These are phyloP conservation scores for Aspergillus tanneri DNA, from an alignment of 2,329 filamentous ascomycete genomes.

Conservation along the genomic window DNA sequence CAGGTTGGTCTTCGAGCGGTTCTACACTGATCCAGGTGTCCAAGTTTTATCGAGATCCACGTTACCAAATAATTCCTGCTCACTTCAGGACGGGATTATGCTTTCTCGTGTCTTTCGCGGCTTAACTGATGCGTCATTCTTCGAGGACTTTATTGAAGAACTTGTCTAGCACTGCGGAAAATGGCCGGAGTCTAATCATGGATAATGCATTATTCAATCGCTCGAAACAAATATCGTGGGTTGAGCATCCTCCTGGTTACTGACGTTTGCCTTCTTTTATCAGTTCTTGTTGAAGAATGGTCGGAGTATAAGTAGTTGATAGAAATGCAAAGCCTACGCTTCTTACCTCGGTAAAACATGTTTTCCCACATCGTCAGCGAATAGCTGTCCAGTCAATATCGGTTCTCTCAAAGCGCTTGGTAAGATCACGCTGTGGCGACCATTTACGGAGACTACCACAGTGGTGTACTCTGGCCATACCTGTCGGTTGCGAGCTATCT, in stretches of 20 bases:
- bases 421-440: constrained; percentile 20
- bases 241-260: constrained; percentile 26
- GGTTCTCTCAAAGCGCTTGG: constrained; percentile 24
- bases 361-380: constrained; percentile 18
- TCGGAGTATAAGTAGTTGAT: constrained; percentile 27
- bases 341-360: constrained; percentile 23
- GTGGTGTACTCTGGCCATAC: constrained; percentile 24
- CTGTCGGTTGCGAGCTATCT: constrained; percentile 21
- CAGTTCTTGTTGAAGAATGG: constrained; percentile 2
- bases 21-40: constrained; percentile 23
- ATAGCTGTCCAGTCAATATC: constrained; percentile 25
- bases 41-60: constrained; percentile 21
- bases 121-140: constrained; percentile 28
- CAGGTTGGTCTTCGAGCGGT: constrained; percentile 32
- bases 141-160: constrained; percentile 32
- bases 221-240: constrained; percentile 24
- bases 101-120: constrained; percentile 29
- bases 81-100: constrained; percentile 34
- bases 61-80: constrained; percentile 32
- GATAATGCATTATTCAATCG: constrained; percentile 30
- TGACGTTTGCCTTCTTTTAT: constrained; percentile 22
- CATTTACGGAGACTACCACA: constrained; percentile 24
- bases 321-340: constrained; percentile 22
- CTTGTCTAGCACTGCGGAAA: constrained; percentile 26
- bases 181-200: constrained; percentile 31